These are phyloP conservation scores for Mucor irregularis DNA, from an alignment of 371 early-diverging fungal genomes.

Conservation along the genomic window DNA sequence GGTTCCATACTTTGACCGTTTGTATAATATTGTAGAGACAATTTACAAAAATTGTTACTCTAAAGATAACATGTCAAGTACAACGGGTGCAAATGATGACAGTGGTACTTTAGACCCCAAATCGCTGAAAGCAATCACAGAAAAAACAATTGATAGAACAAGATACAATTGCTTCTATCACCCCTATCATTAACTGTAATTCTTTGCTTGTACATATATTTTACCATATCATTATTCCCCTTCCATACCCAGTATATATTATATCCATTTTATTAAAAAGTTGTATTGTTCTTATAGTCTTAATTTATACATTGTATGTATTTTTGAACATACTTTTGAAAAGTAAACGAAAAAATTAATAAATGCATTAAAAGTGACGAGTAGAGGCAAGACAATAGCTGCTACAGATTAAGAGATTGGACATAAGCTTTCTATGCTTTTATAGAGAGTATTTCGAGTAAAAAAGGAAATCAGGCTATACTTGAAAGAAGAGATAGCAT, in stretches of 20 bases:
- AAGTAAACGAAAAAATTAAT: too few relatives aligned
- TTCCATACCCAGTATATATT: too few relatives aligned
- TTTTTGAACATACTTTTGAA: too few relatives aligned
- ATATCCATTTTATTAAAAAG: too few relatives aligned
- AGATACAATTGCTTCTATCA: conserved; percentile 11
- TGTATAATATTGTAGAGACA: conserved; percentile 17
- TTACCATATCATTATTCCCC: neutral
- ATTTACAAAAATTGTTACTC: conserved; percentile 7
- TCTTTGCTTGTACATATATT: conserved; percentile 4
- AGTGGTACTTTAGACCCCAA: conserved; percentile 12
- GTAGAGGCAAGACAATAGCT: conserved; percentile 11
- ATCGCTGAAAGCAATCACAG: conserved; percentile 7
- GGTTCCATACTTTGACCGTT: conserved; percentile 13
- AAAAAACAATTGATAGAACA: conserved; percentile 4
- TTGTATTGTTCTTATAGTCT: too few relatives aligned
- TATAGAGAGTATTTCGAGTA: conserved; percentile 3
- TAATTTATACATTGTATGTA: too few relatives aligned
- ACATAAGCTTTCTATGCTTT: conserved; percentile 1
- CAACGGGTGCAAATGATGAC: conserved; percentile 4
- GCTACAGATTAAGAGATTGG: conserved; percentile 6
- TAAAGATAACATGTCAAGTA: conserved; percentile 11
- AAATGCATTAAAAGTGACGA: too few relatives aligned
- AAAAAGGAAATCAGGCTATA: conserved; percentile 4
- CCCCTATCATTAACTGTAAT: neutral
- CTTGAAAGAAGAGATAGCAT: conserved; percentile 1